Evolutionary conservation across 2,329 filamentous ascomycete genomes (phyloP), one percentile per base, ranked within the genome.

Genomic region (Phoma sp.): DNA sequence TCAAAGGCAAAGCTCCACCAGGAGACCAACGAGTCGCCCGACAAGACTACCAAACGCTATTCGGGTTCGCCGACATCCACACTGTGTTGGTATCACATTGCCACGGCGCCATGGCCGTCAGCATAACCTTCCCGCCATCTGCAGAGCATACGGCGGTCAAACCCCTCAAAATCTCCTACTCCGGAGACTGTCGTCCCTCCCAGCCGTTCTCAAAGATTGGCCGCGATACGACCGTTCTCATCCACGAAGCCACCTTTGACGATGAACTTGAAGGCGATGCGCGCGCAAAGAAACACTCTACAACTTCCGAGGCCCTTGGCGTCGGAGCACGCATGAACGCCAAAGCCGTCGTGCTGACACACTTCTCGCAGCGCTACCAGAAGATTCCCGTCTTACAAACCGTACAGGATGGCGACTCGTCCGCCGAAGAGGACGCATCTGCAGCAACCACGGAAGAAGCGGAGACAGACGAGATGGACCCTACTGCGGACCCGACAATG

Each of bases 181-280:
- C 91, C 4, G 95, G 95, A 50, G 95, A 99, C 78, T 98, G 93
- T 72, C 85, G 95, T 6, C 95, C 95, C 2, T 66, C 63, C 0
- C 66, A 77, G 2, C 70, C 77, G 0, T 97, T 99, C 69, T 85
- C 86, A 0, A 63, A 75, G 11, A 89, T 93, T 43, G 96, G 91
- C 38, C 78, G 79, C 38, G 87, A 87, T 57, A 87, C 89, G 2
- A 96, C 93, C 12, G 83, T 99, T 6, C 84, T 97, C 5, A 86
- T 99, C 50, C 95, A 99, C 78, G 95, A 99, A 81, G 93, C 92
- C 58, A 99, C 95, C 0, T 98, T 99, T 70, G 91, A 95, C 64
- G 91, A 96, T 70, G 91, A 95, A 66, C 84, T 96, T 64, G 66
- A 76, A 32, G 84, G 83, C 14, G 93, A 97, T 67, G 95, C 95